These are phyloP conservation scores for Trypanosoma avium DNA, from an alignment of 208 protist species.

Conservation along the genomic window DNA sequence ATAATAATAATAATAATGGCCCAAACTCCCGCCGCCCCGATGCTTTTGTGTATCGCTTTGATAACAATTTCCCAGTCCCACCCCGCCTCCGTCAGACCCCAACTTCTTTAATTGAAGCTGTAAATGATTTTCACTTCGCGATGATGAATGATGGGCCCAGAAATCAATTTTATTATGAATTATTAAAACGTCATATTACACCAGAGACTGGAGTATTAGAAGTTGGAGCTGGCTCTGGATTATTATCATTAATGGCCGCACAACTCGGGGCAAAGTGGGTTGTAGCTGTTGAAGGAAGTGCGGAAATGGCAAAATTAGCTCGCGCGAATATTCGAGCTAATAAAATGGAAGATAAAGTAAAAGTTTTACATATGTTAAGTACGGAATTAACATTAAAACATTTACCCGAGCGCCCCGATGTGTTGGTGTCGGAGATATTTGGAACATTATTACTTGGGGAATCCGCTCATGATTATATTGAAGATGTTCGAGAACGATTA, in stretches of 20 bases:
- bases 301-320: constrained; percentile 81
- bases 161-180: constrained; percentile 90
- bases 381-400: constrained; percentile 69
- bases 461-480: constrained; percentile 90
- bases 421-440: constrained; percentile 93
- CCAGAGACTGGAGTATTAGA: constrained; percentile 88
- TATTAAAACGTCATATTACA: constrained; percentile 72
- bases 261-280: constrained; percentile 89
- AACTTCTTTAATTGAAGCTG: constrained; percentile 75
- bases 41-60: constrained; percentile 73
- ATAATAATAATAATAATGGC: neutral
- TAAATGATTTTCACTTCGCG: constrained; percentile 94
- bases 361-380: constrained; percentile 88
- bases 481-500: constrained; percentile 74
- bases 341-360: constrained; percentile 66
- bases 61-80: constrained; percentile 71
- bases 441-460: constrained; percentile 93
- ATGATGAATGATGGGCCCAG: constrained; percentile 93
- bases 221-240: constrained; percentile 89
- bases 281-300: constrained; percentile 88
- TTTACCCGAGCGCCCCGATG: constrained; percentile 66
- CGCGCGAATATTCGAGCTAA: constrained; percentile 76
- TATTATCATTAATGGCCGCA: constrained; percentile 92
- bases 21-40: constrained; percentile 1
- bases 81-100: constrained; percentile 58